phyloP scores from a whole-genome alignment of 805 yeast species.

The Pichia gijzeniarum region DNA sequence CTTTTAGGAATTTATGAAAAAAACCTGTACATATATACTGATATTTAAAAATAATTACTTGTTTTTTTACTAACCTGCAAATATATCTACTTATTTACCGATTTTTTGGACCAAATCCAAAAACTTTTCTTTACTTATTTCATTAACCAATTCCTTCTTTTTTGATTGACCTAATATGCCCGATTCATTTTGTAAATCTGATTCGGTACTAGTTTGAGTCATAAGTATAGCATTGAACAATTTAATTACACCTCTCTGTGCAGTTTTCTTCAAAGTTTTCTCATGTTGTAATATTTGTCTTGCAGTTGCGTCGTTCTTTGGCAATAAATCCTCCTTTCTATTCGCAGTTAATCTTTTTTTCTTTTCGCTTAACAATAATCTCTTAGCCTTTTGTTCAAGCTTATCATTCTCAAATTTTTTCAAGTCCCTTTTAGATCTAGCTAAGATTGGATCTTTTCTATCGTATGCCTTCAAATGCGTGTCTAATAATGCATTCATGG shows the following conservation, averaged over 20 bases:
- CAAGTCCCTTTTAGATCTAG: conserved; percentile 64
- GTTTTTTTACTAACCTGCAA: background rate
- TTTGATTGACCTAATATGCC: conserved; percentile 35
- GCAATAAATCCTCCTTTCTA: conserved; percentile 63
- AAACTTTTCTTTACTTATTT: conserved; percentile 83
- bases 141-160: conserved; percentile 59
- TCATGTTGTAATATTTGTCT: conserved; percentile 47
- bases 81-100: conserved; percentile 39
- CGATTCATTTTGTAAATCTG: conserved; percentile 40
- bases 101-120: conserved; percentile 82
- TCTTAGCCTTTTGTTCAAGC: conserved; percentile 76
- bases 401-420: conserved; percentile 75
- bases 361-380: conserved; percentile 64
- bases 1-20: conserved; percentile 13
- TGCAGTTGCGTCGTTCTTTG: conserved; percentile 50
- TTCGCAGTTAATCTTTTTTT: conserved; percentile 58
- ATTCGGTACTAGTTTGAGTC: conserved; percentile 74
- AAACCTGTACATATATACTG: background rate
- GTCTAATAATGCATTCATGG: conserved; percentile 75
- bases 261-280: conserved; percentile 63
- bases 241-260: conserved; percentile 30
- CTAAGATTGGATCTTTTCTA: conserved; percentile 84
- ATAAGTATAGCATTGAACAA: conserved; percentile 28
- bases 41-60: background rate
- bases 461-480: conserved; percentile 86